Conservation (phyloP, 2,329 filamentous ascomycete species). For the Ophiosphaerella korrae region DNA sequence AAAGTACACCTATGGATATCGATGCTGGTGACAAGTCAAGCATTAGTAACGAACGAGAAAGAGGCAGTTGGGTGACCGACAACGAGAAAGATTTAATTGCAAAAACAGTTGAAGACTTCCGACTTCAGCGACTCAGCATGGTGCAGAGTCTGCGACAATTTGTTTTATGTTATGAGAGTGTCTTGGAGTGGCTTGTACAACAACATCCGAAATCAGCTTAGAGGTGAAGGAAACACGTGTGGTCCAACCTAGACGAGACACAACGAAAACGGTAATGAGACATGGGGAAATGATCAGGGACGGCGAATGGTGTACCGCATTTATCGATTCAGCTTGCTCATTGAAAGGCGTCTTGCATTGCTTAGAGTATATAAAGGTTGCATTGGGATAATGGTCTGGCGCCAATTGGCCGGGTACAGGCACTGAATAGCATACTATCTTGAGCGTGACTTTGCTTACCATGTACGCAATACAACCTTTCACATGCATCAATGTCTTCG, state of each 20-base stretch:
- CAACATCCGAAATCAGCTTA: slow-evolving; percentile 47
- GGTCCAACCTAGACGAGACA: background rate
- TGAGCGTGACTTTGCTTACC: background rate
- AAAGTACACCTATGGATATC: slow-evolving; percentile 52
- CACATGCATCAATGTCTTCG: background rate
- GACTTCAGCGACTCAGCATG: slow-evolving; percentile 89
- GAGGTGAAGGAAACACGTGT: background rate
- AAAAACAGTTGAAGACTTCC: slow-evolving; percentile 88
- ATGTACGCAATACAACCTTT: background rate
- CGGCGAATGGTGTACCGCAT: slow-evolving; percentile 5
- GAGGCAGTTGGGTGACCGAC: slow-evolving; percentile 70
- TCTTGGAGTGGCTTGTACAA: slow-evolving; percentile 80
- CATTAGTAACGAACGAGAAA: slow-evolving; percentile 39
- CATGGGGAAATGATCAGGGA: background rate
- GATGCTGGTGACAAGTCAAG: slow-evolving; percentile 18
- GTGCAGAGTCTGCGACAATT: slow-evolving; percentile 93
- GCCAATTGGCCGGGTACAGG: background rate
- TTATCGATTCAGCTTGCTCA: slow-evolving; percentile 7
- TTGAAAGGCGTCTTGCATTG: slow-evolving; percentile 18
- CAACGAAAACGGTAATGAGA: background rate
- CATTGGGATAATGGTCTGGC: background rate
- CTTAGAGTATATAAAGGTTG: slow-evolving; percentile 9
- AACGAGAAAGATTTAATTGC: slow-evolving; percentile 79
- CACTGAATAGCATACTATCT: background rate
- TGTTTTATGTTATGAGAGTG: slow-evolving; percentile 94